Conservation (phyloP, 768 basidiomycete genomes). For the Rhodotorula taiwanensis region DNA sequence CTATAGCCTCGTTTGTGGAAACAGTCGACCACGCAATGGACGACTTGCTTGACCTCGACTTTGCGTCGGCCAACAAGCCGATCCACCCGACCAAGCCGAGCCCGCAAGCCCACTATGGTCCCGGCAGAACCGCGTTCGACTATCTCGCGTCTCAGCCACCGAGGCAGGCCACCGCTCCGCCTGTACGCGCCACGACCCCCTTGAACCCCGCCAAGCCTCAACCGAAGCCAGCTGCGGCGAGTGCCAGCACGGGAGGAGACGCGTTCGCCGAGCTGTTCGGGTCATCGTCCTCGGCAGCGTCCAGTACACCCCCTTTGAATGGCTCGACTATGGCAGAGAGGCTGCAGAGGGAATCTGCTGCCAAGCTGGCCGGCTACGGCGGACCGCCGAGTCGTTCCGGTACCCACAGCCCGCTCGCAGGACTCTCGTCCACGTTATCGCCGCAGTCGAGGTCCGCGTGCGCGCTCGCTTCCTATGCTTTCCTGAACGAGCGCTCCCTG, state of each 20-base stretch:
- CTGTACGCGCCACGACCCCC: neutral
- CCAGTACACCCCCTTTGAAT: neutral
- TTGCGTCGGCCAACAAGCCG: neutral
- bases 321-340: conserved; percentile 23
- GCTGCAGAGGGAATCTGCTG: conserved; percentile 3
- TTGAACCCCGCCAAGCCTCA: neutral
- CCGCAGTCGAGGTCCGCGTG: conserved; percentile 1
- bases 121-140: conserved; percentile 21
- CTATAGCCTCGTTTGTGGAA: neutral
- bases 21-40: conserved; percentile 27
- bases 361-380: conserved; percentile 4
- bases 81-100: neutral
- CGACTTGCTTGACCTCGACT: conserved; percentile 39
- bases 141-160: conserved; percentile 28
- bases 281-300: neutral
- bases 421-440: neutral
- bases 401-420: neutral
- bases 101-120: neutral
- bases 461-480: too few relatives aligned
- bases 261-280: conserved; percentile 33
- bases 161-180: neutral
- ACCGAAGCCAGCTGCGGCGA: neutral
- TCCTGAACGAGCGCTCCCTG: too few relatives aligned
- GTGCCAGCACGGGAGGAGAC: conserved; percentile 24
- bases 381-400: neutral